Evolutionary conservation across 1,139 yeast genomes (phyloP).

Genomic region (Pichia norvegensis): DNA sequence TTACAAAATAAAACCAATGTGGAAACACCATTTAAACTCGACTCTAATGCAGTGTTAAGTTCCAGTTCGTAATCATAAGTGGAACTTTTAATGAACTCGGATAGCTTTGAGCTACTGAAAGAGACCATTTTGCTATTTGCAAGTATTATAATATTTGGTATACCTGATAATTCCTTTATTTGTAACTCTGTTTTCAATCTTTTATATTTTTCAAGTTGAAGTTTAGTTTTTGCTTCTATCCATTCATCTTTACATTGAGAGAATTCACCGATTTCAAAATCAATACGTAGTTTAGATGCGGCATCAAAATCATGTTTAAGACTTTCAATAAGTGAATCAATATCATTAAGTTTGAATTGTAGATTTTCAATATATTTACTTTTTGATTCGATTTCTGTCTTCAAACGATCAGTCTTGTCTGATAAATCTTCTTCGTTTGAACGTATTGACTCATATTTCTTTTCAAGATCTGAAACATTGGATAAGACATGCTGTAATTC

Average conservation of each 20-base stretch:
- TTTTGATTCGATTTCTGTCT: neutral
- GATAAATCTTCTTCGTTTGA: neutral
- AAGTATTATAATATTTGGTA: slow-evolving; percentile 6
- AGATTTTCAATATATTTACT: neutral
- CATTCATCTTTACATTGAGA: neutral
- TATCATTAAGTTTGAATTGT: slow-evolving; percentile 2
- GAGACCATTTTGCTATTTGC: neutral
- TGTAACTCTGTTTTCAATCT: slow-evolving; percentile 13
- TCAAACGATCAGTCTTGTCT: neutral
- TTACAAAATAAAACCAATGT: neutral
- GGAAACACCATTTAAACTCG: slow-evolving; percentile 10
- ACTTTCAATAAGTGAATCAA: slow-evolving; percentile 5
- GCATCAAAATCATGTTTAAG: slow-evolving; percentile 5
- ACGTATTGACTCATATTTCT: neutral
- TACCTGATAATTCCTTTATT: slow-evolving; percentile 12
- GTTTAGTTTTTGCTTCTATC: neutral
- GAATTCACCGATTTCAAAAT: slow-evolving; percentile 9
- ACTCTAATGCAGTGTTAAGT: slow-evolving; percentile 4
- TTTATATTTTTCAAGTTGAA: slow-evolving; percentile 6
- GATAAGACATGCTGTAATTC: neutral
- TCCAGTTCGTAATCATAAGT: slow-evolving; percentile 10
- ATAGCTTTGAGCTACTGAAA: neutral
- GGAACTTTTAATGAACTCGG: slow-evolving; percentile 4
- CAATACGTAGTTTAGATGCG: slow-evolving; percentile 3
- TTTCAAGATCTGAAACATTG: neutral